Percentiles rank a stretch among this genome's conserved stretches.
These are phyloP conservation scores for Arthrobotrys pseudoclavata DNA, from an alignment of 2,329 filamentous ascomycete species.

Conservation along the genomic window DNA sequence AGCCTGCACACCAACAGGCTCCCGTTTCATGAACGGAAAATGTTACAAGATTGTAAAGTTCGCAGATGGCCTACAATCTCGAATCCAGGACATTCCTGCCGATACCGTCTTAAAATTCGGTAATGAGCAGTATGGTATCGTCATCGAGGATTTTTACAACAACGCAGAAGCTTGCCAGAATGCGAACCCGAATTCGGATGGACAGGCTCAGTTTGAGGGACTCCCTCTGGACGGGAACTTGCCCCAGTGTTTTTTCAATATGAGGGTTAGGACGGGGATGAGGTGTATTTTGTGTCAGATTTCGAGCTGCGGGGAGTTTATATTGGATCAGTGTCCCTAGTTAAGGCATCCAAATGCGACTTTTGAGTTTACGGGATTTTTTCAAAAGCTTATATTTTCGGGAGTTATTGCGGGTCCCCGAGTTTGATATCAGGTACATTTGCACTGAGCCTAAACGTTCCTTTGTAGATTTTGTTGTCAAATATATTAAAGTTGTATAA, in stretches of 20 bases:
- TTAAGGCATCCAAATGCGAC: background rate
- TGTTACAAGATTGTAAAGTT: conserved; percentile 33
- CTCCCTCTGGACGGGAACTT: conserved; percentile 17
- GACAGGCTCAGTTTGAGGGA: conserved; percentile 26
- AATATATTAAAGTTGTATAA: too few species aligned
- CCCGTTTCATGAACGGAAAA: conserved; percentile 41
- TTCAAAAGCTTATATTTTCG: too few species aligned
- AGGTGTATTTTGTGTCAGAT: conserved; percentile 22
- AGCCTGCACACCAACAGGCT: conserved; percentile 42
- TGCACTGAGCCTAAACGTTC: too few species aligned
- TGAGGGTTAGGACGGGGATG: conserved; percentile 29
- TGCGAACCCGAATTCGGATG: conserved; percentile 17
- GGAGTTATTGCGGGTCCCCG: too few species aligned
- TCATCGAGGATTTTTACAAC: conserved; percentile 25
- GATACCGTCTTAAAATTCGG: conserved; percentile 32
- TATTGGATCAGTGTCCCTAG: background rate
- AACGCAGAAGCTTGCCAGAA: conserved; percentile 45
- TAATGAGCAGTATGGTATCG: background rate
- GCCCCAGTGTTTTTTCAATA: conserved; percentile 45
- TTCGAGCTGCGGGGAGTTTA: background rate
- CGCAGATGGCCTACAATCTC: background rate
- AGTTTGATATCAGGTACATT: too few species aligned
- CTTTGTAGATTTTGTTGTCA: too few species aligned
- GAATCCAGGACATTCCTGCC: conserved; percentile 25
- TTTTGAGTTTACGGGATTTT: too few species aligned